phyloP scores from a whole-genome alignment of 2,329 filamentous ascomycete species.

The Sporothrix variecibatus region DNA sequence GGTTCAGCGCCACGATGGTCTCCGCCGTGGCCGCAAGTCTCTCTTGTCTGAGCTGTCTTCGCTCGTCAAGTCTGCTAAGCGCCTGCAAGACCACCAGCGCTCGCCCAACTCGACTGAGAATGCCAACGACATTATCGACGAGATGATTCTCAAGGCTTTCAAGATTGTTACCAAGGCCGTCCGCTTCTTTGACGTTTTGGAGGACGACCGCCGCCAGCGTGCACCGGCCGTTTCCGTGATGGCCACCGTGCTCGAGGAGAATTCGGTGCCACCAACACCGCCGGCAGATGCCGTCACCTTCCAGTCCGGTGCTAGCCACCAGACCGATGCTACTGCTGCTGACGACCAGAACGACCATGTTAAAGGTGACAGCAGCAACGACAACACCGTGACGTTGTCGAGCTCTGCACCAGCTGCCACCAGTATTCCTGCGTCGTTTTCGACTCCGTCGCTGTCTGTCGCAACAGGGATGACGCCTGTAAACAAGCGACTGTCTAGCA shows the following conservation, averaged over 20 bases:
- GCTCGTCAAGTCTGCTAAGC: constrained; percentile 85
- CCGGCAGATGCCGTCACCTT: constrained; percentile 60
- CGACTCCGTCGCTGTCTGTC: constrained; percentile 33
- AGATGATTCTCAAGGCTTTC: constrained; percentile 92
- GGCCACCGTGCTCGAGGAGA: constrained; percentile 61
- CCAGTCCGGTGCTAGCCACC: constrained; percentile 34
- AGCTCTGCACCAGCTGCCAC: not conserved
- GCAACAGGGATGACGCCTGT: constrained; percentile 33
- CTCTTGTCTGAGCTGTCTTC: constrained; percentile 86
- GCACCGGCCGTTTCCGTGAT: constrained; percentile 59
- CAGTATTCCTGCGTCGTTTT: not conserved
- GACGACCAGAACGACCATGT: constrained; percentile 35
- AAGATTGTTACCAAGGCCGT: constrained; percentile 91
- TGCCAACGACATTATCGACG: constrained; percentile 78
- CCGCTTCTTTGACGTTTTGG: constrained; percentile 83
- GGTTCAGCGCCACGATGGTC: constrained; percentile 71
- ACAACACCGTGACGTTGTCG: constrained; percentile 42
- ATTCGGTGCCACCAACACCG: constrained; percentile 62
- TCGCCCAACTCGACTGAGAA: constrained; percentile 52
- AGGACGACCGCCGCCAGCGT: constrained; percentile 59
- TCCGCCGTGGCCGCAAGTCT: constrained; percentile 82
- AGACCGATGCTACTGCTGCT: not conserved
- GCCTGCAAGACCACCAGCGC: constrained; percentile 72
- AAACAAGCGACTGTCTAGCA: constrained; percentile 48
- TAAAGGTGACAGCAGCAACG: constrained; percentile 37